phyloP scores from a whole-genome alignment of 2,329 filamentous ascomycete species.

The Sporothrix dimorphospora region DNA sequence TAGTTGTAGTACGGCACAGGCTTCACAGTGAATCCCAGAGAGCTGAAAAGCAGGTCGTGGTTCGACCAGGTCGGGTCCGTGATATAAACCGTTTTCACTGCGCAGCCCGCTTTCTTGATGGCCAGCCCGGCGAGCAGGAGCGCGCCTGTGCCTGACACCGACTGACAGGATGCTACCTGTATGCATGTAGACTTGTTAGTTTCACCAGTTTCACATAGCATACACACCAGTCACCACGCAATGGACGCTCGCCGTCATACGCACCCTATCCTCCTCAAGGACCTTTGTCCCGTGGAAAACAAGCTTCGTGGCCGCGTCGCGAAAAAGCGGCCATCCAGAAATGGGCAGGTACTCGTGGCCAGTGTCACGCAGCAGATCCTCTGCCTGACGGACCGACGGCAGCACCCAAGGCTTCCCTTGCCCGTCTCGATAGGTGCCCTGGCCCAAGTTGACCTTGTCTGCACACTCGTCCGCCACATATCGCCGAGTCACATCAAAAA shows the following conservation, averaged over 20 bases:
- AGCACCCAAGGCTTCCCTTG: constrained; percentile 96
- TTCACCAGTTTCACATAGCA: no score
- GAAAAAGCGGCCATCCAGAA: constrained; percentile 82
- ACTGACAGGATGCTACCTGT: constrained; percentile 56
- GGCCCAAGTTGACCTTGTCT: constrained; percentile 40
- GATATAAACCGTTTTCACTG: constrained; percentile 78
- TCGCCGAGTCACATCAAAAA: constrained; percentile 43
- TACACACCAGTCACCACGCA: no score
- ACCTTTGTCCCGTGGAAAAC: constrained; percentile 31
- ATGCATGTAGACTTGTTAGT: no score
- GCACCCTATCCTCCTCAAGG: constrained; percentile 28
- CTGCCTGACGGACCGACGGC: constrained; percentile 84
- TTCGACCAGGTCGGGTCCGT: constrained; percentile 97
- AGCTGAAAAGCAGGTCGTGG: constrained; percentile 90
- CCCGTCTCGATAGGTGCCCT: constrained; percentile 88
- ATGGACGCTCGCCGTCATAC: constrained; percentile 56
- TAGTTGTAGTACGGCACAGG: constrained; percentile 47
- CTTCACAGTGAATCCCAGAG: constrained; percentile 46
- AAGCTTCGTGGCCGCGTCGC: constrained; percentile 72
- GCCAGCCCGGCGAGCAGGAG: constrained; percentile 92
- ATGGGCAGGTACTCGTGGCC: constrained; percentile 98
- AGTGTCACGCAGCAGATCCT: constrained; percentile 83
- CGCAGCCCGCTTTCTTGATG: constrained; percentile 83
- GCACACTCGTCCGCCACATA: constrained; percentile 40
- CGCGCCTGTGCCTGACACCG: constrained; percentile 95